Base-by-base conservation (phyloP, 768 basidiomycete genomes). In the Tulasnella sp. region DNA sequence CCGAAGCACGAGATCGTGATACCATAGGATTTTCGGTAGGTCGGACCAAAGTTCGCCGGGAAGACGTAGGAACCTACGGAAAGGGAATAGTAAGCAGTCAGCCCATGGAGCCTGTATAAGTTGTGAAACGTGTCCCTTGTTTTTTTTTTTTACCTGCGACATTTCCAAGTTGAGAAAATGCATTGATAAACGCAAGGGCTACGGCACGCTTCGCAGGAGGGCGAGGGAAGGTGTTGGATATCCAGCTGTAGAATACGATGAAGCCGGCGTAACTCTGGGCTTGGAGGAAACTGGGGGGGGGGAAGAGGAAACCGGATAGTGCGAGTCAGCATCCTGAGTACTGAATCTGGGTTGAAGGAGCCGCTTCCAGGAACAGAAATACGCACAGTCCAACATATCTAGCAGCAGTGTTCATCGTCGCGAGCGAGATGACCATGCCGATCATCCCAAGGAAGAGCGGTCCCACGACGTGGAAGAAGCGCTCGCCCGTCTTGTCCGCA, bases 191-290 rank as follows among this genome's bases (percentile, higher is more conserved):
- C 1, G 89, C 91, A 49, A 94, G 75, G 11, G 84, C 84, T n/a
- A 92, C 84, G 2, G 91, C 86, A 3, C 91, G 82, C 70, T 92
- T 93, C n/a, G 84, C 81, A 3, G 88, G 77, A 24, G 91, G 83
- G n/a, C 80, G 80, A 25, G 88, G 80, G 71, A 94, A 74, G 15
- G 76, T 75, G 62, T 76, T 79, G 52, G 75, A 75, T 53, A 78
- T 72, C 80, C 71, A 72, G 44, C 59, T 60, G 59, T 52, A 60
- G 65, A 85, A 82, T 56, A 78, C 76, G 62, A 89, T 79, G 70
- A 84, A 87, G 3, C 79, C 87, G 0, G 83, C 75, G 64, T 85
- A 87, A 0, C 80, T 80, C 64, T 83, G 81, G 3, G 85, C 82
- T 80, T 87, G 84, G 44, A 90, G 70, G 69, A 90, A 89, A 41